Conservation (phyloP, 2,329 filamentous ascomycete genomes). For the Orbilia ellipsospora region DNA sequence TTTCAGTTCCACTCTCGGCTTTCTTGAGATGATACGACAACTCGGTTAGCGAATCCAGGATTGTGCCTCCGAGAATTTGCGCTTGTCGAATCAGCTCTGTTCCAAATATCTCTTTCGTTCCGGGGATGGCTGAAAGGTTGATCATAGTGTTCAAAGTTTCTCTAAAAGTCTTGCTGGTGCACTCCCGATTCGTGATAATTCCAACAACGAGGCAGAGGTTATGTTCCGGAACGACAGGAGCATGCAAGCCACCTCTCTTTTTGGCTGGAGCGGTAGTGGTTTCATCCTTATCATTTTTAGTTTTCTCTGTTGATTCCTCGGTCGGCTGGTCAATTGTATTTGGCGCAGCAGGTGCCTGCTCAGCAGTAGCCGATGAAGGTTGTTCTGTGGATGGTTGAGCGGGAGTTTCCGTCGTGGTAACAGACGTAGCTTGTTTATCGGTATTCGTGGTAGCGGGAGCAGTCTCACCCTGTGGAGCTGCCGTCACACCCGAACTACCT, state of each 20-base stretch:
- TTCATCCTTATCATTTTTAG: conserved; percentile 48
- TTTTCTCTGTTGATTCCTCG: conserved; percentile 57
- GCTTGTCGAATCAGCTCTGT: conserved; percentile 90
- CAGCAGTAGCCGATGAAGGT: conserved; percentile 3
- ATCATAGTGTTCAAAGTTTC: conserved; percentile 99
- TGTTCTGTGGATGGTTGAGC: conserved; percentile 3
- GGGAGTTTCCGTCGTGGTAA: conserved; percentile 19
- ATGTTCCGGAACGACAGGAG: conserved; percentile 85
- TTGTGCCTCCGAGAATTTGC: conserved; percentile 82
- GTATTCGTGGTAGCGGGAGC: neutral
- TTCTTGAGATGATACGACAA: conserved; percentile 86
- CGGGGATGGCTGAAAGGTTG: conserved; percentile 91
- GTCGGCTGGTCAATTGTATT: conserved; percentile 55
- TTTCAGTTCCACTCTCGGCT: conserved; percentile 88
- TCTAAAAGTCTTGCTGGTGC: conserved; percentile 96
- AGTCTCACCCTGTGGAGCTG: neutral
- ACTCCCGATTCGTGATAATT: conserved; percentile 94
- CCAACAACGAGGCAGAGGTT: conserved; percentile 95
- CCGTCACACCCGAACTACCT: conserved; percentile 8
- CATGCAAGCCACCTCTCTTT: conserved; percentile 74
- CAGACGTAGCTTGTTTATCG: conserved; percentile 19
- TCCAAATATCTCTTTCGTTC: conserved; percentile 90
- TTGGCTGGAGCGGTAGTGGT: conserved; percentile 62
- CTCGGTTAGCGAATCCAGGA: conserved; percentile 84
- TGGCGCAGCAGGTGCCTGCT: conserved; percentile 1